These are phyloP conservation scores for Mollisiaceae sp. DNA, from an alignment of 2,329 filamentous ascomycete genomes.

Conservation along the genomic window DNA sequence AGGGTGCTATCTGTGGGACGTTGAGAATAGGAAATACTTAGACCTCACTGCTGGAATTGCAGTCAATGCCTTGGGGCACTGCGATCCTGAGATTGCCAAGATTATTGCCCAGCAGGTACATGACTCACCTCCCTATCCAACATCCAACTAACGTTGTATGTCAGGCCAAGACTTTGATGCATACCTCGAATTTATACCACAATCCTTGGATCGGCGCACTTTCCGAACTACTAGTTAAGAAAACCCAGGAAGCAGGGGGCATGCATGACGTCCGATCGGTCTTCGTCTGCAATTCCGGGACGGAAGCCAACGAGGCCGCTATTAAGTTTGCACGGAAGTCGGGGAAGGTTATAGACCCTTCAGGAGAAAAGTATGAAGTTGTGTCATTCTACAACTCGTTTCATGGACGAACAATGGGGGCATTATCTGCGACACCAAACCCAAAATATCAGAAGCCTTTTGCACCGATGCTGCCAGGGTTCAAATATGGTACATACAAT, in stretches of 20 bases:
- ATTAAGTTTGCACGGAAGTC: constrained; percentile 96
- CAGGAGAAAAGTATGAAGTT: constrained; percentile 77
- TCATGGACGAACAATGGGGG: constrained; percentile 96
- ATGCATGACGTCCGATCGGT: constrained; percentile 82
- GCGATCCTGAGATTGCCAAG: constrained; percentile 76
- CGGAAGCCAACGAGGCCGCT: constrained; percentile 96
- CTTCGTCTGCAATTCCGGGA: constrained; percentile 96
- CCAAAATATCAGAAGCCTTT: constrained; percentile 98
- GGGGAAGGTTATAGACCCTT: constrained; percentile 75
- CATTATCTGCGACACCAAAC: constrained; percentile 94
- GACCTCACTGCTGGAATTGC: constrained; percentile 97
- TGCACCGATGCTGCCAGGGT: constrained; percentile 92
- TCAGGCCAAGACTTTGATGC: constrained; percentile 76
- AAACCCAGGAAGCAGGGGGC: constrained; percentile 77
- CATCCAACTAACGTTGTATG: neutral
- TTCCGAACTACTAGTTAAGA: constrained; percentile 82
- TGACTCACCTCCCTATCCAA: constrained; percentile 13
- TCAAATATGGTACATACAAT: constrained; percentile 85
- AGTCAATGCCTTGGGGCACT: constrained; percentile 91
- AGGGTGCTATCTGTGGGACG: constrained; percentile 88
- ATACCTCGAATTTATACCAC: constrained; percentile 96
- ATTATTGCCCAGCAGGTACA: constrained; percentile 78
- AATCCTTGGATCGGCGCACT: constrained; percentile 94
- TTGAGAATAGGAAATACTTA: constrained; percentile 86
- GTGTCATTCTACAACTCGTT: constrained; percentile 93